Base-by-base conservation (phyloP, 1,284 basidiomycete genomes). In the Earliella scabrosa region DNA sequence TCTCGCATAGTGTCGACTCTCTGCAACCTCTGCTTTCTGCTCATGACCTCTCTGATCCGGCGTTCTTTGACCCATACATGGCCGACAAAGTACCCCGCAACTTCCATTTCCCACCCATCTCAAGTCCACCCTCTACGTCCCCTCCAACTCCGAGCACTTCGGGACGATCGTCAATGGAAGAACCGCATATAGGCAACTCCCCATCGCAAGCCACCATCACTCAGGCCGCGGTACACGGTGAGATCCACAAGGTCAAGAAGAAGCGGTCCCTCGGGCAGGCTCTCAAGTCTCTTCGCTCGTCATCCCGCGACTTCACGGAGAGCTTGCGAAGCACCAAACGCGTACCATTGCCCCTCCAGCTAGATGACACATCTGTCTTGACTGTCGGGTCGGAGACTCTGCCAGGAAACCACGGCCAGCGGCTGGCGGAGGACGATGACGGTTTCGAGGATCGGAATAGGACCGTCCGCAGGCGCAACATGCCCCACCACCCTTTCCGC, bases 401-500 rank as follows among this genome's bases (percentile, higher is more conserved):
- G 8, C 56, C 54, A n/a, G 49, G 51, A 18, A 38, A 50, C 2
- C 36, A 26, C 13, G 54, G 52, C 2, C 9, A 38, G 13, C 41
- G 57, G 7, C 16, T 27, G 32, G 34, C 23, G n/a, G 55, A 58
- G 18, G 58, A 61, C 35, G 50, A 61, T 9, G 52, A 61, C 13
- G 31, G 23, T 1, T 64, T 64, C 23, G 58, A 59, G 16, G 58
- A 66, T 44, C 58, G 49, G 14, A 66, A 66, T 39, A 48, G 59
- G 29, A 65, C 59, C 5, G 57, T 63, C 2, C 55, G 56, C 7
- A 55, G 60, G 39, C 53, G 80, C 73, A 80, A 73, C 53, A 68
- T 84, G 61, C 66, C 63, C 7, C 63, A 66, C 26, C 85, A 87
- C 63, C 82, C 83, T 2, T 85, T 84, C 61, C 62, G 74, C 4